Evolutionary conservation across 257 asterid genomes (phyloP), one percentile per base, ranked within the genome.

Genomic region (Perilla frutescens): DNA sequence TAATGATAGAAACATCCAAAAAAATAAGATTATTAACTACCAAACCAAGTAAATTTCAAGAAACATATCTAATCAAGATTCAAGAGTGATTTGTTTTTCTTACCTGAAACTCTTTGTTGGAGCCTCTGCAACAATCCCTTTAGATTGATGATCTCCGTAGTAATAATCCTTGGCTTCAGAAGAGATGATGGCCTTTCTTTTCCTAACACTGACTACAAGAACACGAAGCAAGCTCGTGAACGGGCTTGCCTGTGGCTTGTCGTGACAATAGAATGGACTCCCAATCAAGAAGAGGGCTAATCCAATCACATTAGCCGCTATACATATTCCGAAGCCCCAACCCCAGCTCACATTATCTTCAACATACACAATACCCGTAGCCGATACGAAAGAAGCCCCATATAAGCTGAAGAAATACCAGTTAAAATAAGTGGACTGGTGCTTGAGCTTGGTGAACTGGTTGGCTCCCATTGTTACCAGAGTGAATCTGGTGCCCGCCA

Each of bases 401-500:
- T 85, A 82, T 14, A 68, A 11, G 12, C 81, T 70, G 74, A 72
- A 62, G 64, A 88, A 84, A 57, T 26, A 88, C 87, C 89, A 84
- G 20, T 82, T 82, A 48, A 87, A 87, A 37, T 61, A 85, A 51
- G 72, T 72, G 1, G 74, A 70, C 14, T 79, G 87, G 13, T 82
- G 80, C 7, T 66, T 68, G 37, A 77, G 77, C 5, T 66, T 72
- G 1, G 74, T 37, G 20, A 83, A 55, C 72, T 87, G 90, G 11
- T 84, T 71, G 5, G 93, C 93, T 26, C 90, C 89, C 71, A 84
- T 80, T 10, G 93, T 80, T 12, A 80, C 82, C 5, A 81, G 8
- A 13, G 84, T 81, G 67, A 71, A 82, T 8, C 89, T 74, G 0
- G 86, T 69, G 12, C 89, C 89, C 1, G 87, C 86, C 15, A 40